Evolutionary conservation across 139 green algal species (phyloP).

Genomic region (Micromonas pusilla): DNA sequence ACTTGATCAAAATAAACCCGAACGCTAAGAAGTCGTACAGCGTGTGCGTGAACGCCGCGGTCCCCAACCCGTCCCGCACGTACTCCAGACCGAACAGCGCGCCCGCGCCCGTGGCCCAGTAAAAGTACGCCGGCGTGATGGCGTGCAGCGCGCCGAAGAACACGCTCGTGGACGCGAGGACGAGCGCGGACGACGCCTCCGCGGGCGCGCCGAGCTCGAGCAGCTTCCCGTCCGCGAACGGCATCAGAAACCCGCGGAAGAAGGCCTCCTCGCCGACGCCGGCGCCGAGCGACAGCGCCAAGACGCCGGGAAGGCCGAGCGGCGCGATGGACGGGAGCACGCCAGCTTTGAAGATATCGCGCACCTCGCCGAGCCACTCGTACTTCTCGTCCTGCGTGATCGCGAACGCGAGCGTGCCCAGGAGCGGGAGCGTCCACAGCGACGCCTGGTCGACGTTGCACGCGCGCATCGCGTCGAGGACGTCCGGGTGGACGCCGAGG

Average conservation of each 20-base stretch:
- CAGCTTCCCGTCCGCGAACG: slow-evolving; percentile 5
- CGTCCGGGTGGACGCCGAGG: slow-evolving; percentile 6
- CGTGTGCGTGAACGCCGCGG: slow-evolving; percentile 24
- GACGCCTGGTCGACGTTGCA: not conserved
- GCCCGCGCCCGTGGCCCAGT: slow-evolving; percentile 17
- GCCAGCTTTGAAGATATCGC: not conserved
- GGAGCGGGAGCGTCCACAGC: slow-evolving; percentile 6
- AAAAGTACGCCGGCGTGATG: slow-evolving; percentile 26
- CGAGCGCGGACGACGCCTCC: not conserved
- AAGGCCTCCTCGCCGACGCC: slow-evolving; percentile 29
- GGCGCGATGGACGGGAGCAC: slow-evolving; percentile 16
- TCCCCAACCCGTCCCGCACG: slow-evolving; percentile 14
- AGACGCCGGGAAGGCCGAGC: not conserved
- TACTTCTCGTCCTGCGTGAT: slow-evolving; percentile 1
- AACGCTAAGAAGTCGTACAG: slow-evolving; percentile 33
- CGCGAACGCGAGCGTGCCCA: not conserved
- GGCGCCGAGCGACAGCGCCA: slow-evolving; percentile 13
- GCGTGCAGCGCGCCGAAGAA: slow-evolving; percentile 28
- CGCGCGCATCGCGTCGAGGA: not conserved
- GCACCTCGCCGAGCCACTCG: slow-evolving; percentile 7
- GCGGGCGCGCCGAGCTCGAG: not conserved
- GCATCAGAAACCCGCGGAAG: slow-evolving; percentile 32
- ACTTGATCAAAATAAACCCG: not conserved
- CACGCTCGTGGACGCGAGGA: slow-evolving; percentile 2
- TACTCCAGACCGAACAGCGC: slow-evolving; percentile 29